Evolutionary conservation across 257 asterid genomes (phyloP), one percentile per base, ranked within the genome.

Genomic region (Solanum neorickii): DNA sequence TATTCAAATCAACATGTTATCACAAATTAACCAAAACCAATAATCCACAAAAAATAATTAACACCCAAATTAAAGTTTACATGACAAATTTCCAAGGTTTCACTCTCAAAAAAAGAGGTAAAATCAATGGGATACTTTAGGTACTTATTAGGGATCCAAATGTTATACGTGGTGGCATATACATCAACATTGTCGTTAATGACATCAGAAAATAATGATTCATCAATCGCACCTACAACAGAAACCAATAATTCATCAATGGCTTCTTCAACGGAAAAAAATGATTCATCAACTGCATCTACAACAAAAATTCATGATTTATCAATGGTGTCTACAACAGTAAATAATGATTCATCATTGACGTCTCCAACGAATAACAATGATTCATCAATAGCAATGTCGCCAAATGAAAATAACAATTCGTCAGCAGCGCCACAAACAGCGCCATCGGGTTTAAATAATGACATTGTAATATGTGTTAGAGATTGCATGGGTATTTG

Each of bases 401-500:
- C 82, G 3, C 21, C 82, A 11, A 2, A 4, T 2, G 31, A 12
- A 75, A 41, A 75, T 41, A 41, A 39, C 5, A 35, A 2, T 23
- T 47, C 84, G 9, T 15, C 44, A 27, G 3, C 5, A 0, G 3
- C 27, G 5, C 3, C 60, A 1, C 11, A 15, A 3, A 16, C 3
- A 0, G 1, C 42, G 5, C 3, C 60, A 1, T 6, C 25, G 1
- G 42, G 7, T 29, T 3, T 29, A 2, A 37, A 18, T 7, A 20
- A 47, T 80, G 9, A 1, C 12, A 29, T 6, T 0, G 18, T 47
- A 7, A 5, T 69, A 2, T 90, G 92, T 27, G 14, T 85, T 23
- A 88, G 84, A 6, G 86, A 49, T 20, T 90, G 91, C 27, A 65
- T 87, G 91, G 29, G 41, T 1, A 88, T 90, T 8, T 88, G 92